Conservation (phyloP, 1,284 basidiomycete species). For the Ustilago loliicola region DNA sequence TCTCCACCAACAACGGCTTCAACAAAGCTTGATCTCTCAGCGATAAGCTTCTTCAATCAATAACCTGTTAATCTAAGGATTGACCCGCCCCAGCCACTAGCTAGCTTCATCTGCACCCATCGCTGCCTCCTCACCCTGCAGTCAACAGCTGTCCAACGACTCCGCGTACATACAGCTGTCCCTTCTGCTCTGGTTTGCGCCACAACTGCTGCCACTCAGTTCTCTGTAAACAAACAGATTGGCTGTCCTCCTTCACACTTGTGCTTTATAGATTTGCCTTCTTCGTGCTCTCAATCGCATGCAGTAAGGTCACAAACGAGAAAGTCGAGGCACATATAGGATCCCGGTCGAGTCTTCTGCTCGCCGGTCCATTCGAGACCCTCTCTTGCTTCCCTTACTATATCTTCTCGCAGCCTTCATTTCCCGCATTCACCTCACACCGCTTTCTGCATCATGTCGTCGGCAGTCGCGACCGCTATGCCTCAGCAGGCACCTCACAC, state of each 20-base stretch:
- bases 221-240: not conserved
- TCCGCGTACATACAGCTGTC: not conserved
- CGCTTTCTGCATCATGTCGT: conserved; percentile 12
- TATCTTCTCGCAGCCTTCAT: not conserved
- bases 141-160: not conserved
- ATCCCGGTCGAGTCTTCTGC: not conserved
- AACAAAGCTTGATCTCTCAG: too few species aligned
- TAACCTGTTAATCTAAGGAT: not conserved
- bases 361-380: conserved; percentile 1
- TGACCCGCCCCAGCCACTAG: not conserved
- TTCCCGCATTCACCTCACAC: not conserved
- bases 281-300: conserved; percentile 9
- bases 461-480: conserved; percentile 20
- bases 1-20: not conserved
- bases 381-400: not conserved
- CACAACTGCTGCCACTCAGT: not conserved
- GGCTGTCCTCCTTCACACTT: not conserved
- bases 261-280: not conserved
- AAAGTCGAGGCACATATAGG: conserved; percentile 5
- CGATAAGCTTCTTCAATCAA: not conserved
- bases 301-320: not conserved
- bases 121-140: not conserved
- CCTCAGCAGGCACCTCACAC: conserved; percentile 3
- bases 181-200: not conserved
- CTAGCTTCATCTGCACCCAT: not conserved